Percentiles rank a stretch among this genome's conserved stretches.
Conservation (phyloP, 2,329 filamentous ascomycete genomes). For the Trichoderma sp. region DNA sequence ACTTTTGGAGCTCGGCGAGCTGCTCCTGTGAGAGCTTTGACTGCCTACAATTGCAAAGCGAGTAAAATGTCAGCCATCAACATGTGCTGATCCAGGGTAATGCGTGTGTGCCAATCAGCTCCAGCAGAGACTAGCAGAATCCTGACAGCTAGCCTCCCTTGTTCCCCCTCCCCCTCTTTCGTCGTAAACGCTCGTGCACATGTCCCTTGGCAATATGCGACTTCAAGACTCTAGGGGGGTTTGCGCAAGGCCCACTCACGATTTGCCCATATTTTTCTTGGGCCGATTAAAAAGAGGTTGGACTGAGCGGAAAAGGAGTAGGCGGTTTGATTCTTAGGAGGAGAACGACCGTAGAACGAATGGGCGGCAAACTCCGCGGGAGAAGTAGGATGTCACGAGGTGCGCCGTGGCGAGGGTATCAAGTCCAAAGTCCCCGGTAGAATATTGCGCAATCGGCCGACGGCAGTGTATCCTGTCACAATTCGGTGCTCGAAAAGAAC, state of each 20-base stretch:
- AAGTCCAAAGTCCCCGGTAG: not conserved
- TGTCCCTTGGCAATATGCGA: not conserved
- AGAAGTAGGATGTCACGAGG: not conserved
- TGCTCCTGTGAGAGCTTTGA: conserved; percentile 97
- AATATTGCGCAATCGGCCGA: conserved; percentile 6
- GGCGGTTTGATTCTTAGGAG: not conserved
- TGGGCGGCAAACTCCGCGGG: not conserved
- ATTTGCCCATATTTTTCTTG: conserved; percentile 17
- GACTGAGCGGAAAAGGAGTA: not conserved
- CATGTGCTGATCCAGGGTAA: not conserved
- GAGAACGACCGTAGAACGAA: not conserved
- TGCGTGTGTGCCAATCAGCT: not conserved
- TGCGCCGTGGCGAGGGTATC: not conserved
- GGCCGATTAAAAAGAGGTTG: not conserved
- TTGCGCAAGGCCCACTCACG: conserved; percentile 17
- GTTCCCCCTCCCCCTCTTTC: not conserved
- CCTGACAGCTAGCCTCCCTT: not conserved
- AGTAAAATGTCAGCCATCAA: not conserved
- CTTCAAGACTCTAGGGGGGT: not conserved
- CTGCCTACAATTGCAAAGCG: conserved; percentile 58
- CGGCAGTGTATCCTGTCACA: not conserved
- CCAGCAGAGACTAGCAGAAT: not conserved
- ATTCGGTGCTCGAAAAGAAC: not conserved
- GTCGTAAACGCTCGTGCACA: not conserved
- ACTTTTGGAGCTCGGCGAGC: conserved; percentile 90